These are phyloP conservation scores for Dendrostoma leiphaemia DNA, from an alignment of 2,329 filamentous ascomycete species.

Conservation along the genomic window DNA sequence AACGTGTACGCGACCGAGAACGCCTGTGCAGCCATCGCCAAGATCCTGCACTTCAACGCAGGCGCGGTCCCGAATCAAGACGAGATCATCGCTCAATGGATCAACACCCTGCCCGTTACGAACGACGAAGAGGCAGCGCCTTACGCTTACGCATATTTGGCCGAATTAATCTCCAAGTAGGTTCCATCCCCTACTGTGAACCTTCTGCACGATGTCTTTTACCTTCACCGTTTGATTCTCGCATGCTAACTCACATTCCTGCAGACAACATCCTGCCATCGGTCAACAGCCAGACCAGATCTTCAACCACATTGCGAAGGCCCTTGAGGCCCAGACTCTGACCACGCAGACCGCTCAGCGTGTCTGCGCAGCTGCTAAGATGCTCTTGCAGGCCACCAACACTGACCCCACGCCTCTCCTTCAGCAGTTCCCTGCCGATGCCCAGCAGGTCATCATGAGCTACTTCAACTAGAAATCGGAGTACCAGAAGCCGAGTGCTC, in stretches of 20 bases:
- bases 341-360: constrained; percentile 78
- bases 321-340: constrained; percentile 85
- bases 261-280: constrained; percentile 81
- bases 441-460: constrained; percentile 74
- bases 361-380: constrained; percentile 75
- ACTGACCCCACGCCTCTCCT: constrained; percentile 76
- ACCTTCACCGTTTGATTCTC: not conserved
- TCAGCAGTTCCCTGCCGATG: constrained; percentile 72
- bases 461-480: constrained; percentile 63
- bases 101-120: constrained; percentile 84
- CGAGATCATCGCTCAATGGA: constrained; percentile 78
- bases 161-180: constrained; percentile 91
- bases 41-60: constrained; percentile 89
- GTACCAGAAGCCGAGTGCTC: not conserved
- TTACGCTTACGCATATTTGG: constrained; percentile 90
- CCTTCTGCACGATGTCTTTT: constrained; percentile 26
- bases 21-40: constrained; percentile 92
- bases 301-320: constrained; percentile 82
- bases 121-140: constrained; percentile 98
- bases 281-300: constrained; percentile 74
- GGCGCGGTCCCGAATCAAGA: constrained; percentile 73
- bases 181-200: constrained; percentile 36
- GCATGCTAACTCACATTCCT: constrained; percentile 12
- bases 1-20: constrained; percentile 98
- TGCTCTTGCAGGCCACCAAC: constrained; percentile 69